Conservation (phyloP, 2,329 filamentous ascomycete genomes). For the Fusarium falciforme region DNA sequence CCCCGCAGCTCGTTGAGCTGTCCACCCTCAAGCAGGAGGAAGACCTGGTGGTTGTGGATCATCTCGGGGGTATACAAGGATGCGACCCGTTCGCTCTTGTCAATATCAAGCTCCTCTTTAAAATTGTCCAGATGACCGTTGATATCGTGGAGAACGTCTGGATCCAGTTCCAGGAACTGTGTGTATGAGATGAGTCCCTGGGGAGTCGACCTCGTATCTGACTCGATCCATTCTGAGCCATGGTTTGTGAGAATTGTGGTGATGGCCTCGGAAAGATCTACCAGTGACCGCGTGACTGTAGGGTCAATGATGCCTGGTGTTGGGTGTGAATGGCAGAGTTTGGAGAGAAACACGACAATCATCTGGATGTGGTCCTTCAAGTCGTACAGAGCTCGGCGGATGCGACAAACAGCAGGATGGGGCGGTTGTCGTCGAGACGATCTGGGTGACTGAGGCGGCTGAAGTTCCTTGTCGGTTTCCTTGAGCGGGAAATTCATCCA, state of each 20-base stretch:
- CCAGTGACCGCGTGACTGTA: neutral
- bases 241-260: slow-evolving; percentile 39
- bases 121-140: slow-evolving; percentile 16
- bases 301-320: neutral
- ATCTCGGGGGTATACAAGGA: slow-evolving; percentile 4
- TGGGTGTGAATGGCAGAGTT: neutral
- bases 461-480: neutral
- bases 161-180: slow-evolving; percentile 28
- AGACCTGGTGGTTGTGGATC: slow-evolving; percentile 31
- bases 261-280: slow-evolving; percentile 17
- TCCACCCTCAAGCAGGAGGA: slow-evolving; percentile 19
- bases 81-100: neutral
- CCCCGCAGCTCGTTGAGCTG: slow-evolving; percentile 17
- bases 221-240: slow-evolving; percentile 42
- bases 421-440: slow-evolving; percentile 6
- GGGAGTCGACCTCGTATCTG: neutral
- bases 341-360: slow-evolving; percentile 5
- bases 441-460: neutral
- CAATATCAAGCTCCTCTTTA: slow-evolving; percentile 24
- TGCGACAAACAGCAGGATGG: slow-evolving; percentile 12
- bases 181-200: slow-evolving; percentile 21
- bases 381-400: slow-evolving; percentile 32
- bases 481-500: slow-evolving; percentile 25
- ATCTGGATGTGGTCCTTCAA: slow-evolving; percentile 34
- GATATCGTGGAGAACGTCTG: slow-evolving; percentile 31